Evolutionary conservation across 2,329 filamentous ascomycete genomes (phyloP), one percentile per base, ranked within the genome.

Genomic region (Aspergillus viridinutans): DNA sequence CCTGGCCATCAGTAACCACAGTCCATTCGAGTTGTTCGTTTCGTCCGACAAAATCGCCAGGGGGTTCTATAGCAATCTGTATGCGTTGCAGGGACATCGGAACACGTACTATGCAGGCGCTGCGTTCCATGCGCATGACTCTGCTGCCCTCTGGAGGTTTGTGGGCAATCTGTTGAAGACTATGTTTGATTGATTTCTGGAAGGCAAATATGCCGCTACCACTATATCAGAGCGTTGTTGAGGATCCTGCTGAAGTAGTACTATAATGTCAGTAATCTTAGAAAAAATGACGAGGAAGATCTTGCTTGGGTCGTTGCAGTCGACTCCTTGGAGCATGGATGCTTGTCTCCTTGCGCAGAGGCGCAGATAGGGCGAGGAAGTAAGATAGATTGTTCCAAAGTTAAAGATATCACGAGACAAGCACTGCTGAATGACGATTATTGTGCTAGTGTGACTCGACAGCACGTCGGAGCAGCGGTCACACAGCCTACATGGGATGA

Each of bases 231-330:
- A 1, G 85, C 85, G 72, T 90, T 88, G 2, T 87, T 87, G 21
- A 91, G 70, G 2, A 86, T 89, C 73, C 90, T 90, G 5, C 85
- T 76, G 66, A 91, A 90, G 0, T 90, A 91, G 66, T 90, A 91
- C 78, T 28, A 9, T 20, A 29, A 40, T 2, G 2, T 7, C 14
- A 3, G 32, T 38, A 38, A 4, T 17, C 7, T 17, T 17, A 38
- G 14, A 38, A 17, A 17, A 3, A n/a, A 38, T 10, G 38, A 51
- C 5, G 25, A 17, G 17, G 21, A 91, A 90, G 68, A 90, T 89
- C 2, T 80, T 80, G 1, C 85, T 86, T 63, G 91, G 69, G 68
- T 90, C 83, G 10, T 81, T 75, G 58, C 87, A 90, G 52, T 85
- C 82, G 28, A 90, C 80, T 69, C 90, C 87, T 48, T 85, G 85